Conservation (phyloP, 169 alveolate species). For the Pseudocohnilembus persalinus region DNA sequence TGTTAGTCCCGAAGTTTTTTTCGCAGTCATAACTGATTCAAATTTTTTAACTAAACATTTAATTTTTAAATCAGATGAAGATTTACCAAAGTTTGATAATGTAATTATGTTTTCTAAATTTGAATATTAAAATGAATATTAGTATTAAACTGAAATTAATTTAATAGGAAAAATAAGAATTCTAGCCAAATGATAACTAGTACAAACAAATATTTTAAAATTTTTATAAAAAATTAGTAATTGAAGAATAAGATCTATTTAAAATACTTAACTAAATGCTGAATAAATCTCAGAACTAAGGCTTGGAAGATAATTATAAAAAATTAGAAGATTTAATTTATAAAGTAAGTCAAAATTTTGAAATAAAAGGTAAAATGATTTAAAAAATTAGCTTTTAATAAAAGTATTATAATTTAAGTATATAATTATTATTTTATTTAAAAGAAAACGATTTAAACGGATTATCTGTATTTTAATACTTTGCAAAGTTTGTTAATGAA, state of each 20-base stretch:
- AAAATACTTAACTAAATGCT: not conserved
- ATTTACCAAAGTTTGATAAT: not conserved
- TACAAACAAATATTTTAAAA: not conserved
- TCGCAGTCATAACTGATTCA: not conserved
- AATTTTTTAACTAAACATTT: conserved; percentile 10
- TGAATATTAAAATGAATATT: too few relatives aligned
- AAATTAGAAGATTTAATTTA: not conserved
- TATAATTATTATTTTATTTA: too few relatives aligned
- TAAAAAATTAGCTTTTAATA: too few relatives aligned
- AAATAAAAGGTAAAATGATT: not conserved
- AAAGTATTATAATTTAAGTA: too few relatives aligned
- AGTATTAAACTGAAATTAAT: not conserved
- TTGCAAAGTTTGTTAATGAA: not conserved
- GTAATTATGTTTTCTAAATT: not conserved
- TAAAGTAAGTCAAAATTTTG: not conserved
- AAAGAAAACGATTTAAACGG: not conserved
- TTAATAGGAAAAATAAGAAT: not conserved
- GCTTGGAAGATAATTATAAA: not conserved
- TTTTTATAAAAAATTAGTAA: too few relatives aligned
- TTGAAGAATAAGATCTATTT: not conserved
- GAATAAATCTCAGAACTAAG: not conserved
- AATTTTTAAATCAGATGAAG: not conserved
- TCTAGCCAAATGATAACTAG: not conserved
- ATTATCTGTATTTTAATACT: not conserved
- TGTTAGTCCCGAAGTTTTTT: conserved; percentile 14